Evolutionary conservation across 2,329 filamentous ascomycete genomes (phyloP).

Genomic region (Ophiostoma perfectum): DNA sequence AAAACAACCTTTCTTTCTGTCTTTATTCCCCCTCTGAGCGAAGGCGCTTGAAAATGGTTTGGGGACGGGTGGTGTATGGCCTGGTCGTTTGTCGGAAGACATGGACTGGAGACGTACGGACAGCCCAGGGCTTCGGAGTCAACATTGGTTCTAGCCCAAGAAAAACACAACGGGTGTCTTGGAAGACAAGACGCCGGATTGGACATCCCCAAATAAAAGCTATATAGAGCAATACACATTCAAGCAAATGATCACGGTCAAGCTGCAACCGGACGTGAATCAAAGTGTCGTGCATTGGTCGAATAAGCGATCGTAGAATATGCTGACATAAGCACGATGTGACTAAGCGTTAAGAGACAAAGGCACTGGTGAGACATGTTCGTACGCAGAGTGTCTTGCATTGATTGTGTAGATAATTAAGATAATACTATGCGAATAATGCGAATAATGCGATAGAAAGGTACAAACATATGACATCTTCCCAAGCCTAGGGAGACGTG

Average conservation of each 20-base stretch:
- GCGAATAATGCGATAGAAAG: no score
- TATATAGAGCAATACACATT: not conserved
- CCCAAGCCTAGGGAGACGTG: no score
- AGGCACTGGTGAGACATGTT: no score
- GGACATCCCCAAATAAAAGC: not conserved
- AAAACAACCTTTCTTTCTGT: not conserved
- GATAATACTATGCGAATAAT: no score
- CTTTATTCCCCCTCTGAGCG: conserved; percentile 6
- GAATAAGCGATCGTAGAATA: no score
- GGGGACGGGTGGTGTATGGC: conserved; percentile 10
- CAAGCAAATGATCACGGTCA: not conserved
- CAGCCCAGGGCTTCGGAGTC: not conserved
- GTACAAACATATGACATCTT: no score
- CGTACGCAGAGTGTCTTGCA: no score
- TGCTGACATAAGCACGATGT: no score
- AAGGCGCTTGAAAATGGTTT: not conserved
- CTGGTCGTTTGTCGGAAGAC: not conserved
- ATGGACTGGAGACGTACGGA: not conserved
- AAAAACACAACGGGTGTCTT: conserved; percentile 4
- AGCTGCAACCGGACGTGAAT: not conserved
- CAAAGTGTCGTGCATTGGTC: not conserved
- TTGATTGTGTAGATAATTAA: no score
- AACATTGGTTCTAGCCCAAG: not conserved
- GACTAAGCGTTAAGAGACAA: no score
- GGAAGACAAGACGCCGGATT: not conserved